Conservation (phyloP, 1,284 basidiomycete genomes). For the Chalciporus sp. region DNA sequence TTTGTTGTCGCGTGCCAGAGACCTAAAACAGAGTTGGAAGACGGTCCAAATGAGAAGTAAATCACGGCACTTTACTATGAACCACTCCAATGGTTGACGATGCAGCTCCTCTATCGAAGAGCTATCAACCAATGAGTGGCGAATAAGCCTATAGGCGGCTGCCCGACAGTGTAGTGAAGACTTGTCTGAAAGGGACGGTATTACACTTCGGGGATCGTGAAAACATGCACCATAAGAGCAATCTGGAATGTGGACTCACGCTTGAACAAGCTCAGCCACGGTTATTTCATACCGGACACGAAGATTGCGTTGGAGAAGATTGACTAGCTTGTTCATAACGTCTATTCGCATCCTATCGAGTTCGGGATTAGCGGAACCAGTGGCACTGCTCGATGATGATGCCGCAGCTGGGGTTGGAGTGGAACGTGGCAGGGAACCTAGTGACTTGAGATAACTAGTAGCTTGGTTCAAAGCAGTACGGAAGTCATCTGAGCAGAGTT, state of each 20-base stretch:
- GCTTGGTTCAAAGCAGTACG: conserved; percentile 68
- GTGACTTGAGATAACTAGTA: conserved; percentile 52
- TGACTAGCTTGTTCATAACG: conserved; percentile 67
- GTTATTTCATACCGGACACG: conserved; percentile 79
- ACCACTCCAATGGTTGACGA: conserved; percentile 80
- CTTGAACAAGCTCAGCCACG: conserved; percentile 69
- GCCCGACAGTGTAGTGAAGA: conserved; percentile 79
- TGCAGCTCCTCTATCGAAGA: conserved; percentile 63
- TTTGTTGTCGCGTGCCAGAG: conserved; percentile 85
- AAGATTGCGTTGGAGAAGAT: conserved; percentile 72
- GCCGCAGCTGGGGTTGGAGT: conserved; percentile 43
- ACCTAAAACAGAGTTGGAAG: conserved; percentile 47
- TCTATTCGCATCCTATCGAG: conserved; percentile 60
- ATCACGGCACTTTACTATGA: conserved; percentile 72
- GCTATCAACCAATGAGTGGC: conserved; percentile 76
- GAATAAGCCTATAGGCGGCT: conserved; percentile 83
- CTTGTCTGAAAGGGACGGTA: conserved; percentile 77
- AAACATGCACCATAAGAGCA: neutral
- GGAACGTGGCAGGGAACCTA: conserved; percentile 50
- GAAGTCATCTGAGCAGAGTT: conserved; percentile 59
- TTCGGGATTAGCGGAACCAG: conserved; percentile 45
- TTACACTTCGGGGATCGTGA: conserved; percentile 49
- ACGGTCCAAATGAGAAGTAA: neutral
- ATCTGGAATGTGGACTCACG: conserved; percentile 47
- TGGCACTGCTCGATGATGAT: conserved; percentile 39